Base-by-base conservation (phyloP, 768 basidiomycete species). In the Amanita fuliginea region DNA sequence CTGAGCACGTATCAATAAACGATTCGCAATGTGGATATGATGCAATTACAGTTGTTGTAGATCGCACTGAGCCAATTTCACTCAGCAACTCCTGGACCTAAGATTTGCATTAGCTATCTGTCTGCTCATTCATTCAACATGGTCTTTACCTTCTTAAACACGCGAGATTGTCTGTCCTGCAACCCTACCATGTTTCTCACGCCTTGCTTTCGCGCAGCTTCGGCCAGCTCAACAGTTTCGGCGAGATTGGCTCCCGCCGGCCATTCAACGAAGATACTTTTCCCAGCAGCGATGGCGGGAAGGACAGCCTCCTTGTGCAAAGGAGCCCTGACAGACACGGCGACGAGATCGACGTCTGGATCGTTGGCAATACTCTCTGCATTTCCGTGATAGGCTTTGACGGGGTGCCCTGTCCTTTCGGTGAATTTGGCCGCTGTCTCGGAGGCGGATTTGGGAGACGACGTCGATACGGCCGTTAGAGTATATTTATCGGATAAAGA, bases 181-280 rank as follows among this genome's bases (percentile, higher is more conserved):
- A 64, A 49, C 7, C 70, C 71, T n/a, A 71, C 57, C 3, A 69
- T 52, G 4, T 57, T 59, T 48, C 52, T 61, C 3, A 69, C 54
- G 0, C 66, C 64, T 34, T 61, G 60, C 39, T 36, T 47, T 26
- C 53, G 58, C 1, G 65, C 70, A 1, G 58, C 56, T 16, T 62
- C 57, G 3, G 66, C 67, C 3, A 72, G 56, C 50, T 66, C 64
- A 10, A 36, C 21, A n/a, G 66, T 65, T 55, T 72, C 66, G 28
- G 56, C 46, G 8, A 65, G 35, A 7, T 43, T 56, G 21, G 42
- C 55, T 2, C 68, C 71, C 11, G 57, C 64, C 3, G 71, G 69
- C 68, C 68, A 73, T 53, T 73, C 70, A 6, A 70, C 47, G 46
- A 69, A 71, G 32, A 70, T 51, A 34, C 64, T 53, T 53, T 71